Conservation (phyloP, 2,329 filamentous ascomycete genomes). For the Colletotrichum ledebouriae region DNA sequence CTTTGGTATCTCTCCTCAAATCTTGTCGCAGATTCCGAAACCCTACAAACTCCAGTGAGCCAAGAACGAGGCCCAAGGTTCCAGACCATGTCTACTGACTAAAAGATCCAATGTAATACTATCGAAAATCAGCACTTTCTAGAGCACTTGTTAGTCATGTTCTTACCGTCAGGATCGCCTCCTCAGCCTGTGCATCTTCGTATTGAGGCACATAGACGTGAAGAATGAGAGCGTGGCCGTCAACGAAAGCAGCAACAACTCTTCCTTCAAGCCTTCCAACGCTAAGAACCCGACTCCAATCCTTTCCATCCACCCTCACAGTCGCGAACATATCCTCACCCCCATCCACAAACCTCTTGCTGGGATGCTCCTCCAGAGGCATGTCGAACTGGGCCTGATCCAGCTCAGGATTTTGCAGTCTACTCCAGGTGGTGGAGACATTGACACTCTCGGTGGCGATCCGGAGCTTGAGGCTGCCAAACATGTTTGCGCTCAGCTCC, state of each 20-base stretch:
- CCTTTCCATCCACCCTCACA: conserved; percentile 90
- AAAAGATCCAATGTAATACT: conserved; percentile 58
- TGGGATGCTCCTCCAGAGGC: conserved; percentile 83
- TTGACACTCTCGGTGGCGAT: conserved; percentile 87
- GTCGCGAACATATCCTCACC: conserved; percentile 89
- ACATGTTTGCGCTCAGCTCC: conserved; percentile 94
- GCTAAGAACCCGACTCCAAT: conserved; percentile 95
- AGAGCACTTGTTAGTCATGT: not conserved
- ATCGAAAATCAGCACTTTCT: conserved; percentile 8
- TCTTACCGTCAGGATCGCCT: conserved; percentile 82
- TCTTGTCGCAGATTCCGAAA: conserved; percentile 4
- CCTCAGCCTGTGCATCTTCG: conserved; percentile 74
- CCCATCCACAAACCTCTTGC: conserved; percentile 80
- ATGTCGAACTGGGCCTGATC: conserved; percentile 82
- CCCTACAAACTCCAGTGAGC: not conserved
- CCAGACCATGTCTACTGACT: conserved; percentile 46
- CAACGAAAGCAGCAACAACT: conserved; percentile 91
- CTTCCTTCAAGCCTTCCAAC: conserved; percentile 90
- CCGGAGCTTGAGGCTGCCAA: conserved; percentile 84
- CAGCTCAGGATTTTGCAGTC: conserved; percentile 87
- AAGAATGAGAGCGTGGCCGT: conserved; percentile 84
- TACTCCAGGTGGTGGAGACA: conserved; percentile 88
- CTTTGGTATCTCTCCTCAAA: not conserved
- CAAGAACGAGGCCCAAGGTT: not conserved
- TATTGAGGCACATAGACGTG: conserved; percentile 85